These are phyloP conservation scores for Ramularia collo-cygni DNA, from an alignment of 2,329 filamentous ascomycete genomes.

Conservation along the genomic window DNA sequence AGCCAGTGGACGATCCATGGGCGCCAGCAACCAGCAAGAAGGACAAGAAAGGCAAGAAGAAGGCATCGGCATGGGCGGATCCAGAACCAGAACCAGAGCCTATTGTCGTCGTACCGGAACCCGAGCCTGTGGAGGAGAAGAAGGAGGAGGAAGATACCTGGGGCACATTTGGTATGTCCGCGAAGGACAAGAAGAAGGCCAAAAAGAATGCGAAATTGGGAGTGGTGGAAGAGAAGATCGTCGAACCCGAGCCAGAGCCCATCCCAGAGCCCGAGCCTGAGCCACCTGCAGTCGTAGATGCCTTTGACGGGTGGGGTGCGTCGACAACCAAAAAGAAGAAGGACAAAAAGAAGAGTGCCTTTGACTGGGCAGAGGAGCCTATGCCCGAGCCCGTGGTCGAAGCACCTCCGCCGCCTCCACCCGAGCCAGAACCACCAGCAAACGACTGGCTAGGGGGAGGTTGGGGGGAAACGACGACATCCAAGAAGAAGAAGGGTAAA, in stretches of 20 bases:
- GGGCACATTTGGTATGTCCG: slow-evolving; percentile 25
- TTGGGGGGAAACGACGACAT: slow-evolving; percentile 24
- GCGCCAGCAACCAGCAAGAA: slow-evolving; percentile 25
- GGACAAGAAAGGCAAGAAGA: slow-evolving; percentile 40
- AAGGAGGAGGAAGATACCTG: slow-evolving; percentile 35
- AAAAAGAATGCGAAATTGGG: slow-evolving; percentile 43
- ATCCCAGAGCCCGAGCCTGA: slow-evolving; percentile 13
- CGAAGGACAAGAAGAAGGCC: slow-evolving; percentile 40
- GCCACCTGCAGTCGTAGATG: slow-evolving; percentile 12
- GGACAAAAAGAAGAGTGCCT: slow-evolving; percentile 37
- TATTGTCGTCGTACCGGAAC: slow-evolving; percentile 24
- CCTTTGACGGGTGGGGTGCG: slow-evolving; percentile 21
- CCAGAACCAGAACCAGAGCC: slow-evolving; percentile 30
- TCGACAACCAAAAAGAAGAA: slow-evolving; percentile 26
- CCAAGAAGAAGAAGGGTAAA: slow-evolving; percentile 26
- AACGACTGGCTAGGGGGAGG: slow-evolving; percentile 24
- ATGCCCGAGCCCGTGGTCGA: slow-evolving; percentile 15
- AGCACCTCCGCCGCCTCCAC: slow-evolving; percentile 21
- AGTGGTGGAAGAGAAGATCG: slow-evolving; percentile 22
- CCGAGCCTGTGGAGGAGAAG: slow-evolving; percentile 35
- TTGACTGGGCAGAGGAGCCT: slow-evolving; percentile 28
- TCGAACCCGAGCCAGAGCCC: slow-evolving; percentile 13
- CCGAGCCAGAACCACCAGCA: slow-evolving; percentile 31
- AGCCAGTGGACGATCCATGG: slow-evolving; percentile 29
- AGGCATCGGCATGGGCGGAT: slow-evolving; percentile 20